Evolutionary conservation across 2,329 filamentous ascomycete genomes (phyloP), one percentile per base, ranked within the genome.

Genomic region (Akanthomyces dipterigenus): DNA sequence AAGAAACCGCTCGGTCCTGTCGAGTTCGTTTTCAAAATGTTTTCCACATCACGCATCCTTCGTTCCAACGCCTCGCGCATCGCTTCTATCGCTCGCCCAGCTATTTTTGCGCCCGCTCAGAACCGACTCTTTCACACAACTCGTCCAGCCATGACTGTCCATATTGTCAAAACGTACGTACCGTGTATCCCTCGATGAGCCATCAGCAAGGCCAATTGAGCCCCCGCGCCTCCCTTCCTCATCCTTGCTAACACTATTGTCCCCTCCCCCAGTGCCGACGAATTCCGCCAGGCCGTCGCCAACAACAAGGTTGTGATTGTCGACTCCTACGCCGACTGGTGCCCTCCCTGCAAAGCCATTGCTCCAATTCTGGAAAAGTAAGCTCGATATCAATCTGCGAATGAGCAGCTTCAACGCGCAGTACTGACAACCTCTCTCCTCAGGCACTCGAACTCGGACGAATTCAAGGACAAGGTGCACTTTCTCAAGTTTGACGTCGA

Each of bases 401-500:
- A 22, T 36, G 3, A 12, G 6, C 7, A n/a, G 3, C 43, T 12
- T 24, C 8, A 34, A 16, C n/a, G 60, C 40, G 53, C 49, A 20
- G 34, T 38, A 18, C 57, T 62, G 28, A 61, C 42, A 36, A 16
- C n/a, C 20, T 1, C 43, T 16, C 20, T 24, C 12, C 5, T 14
- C 45, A 72, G 70, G 36, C 63, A 65, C 31, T 69, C 69, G 31
- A 65, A 71, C 46, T 64, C 67, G 26, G 74, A 87, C 48, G 73
- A 77, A 48, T 76, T 85, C 45, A 72, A 77, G 62, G 84, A 83
- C 78, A 75, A 82, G 66, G 73, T 88, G 67, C 80, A 84, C 75
- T 97, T 96, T 78, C 86, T 86, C 83, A 95, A 96, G 84, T 80
- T 97, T 72, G 92, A 98, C 75, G 92, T 97, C 69, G 93, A 97